phyloP scores from a whole-genome alignment of 2,329 filamentous ascomycete genomes.

The Penicillium capsulatum region DNA sequence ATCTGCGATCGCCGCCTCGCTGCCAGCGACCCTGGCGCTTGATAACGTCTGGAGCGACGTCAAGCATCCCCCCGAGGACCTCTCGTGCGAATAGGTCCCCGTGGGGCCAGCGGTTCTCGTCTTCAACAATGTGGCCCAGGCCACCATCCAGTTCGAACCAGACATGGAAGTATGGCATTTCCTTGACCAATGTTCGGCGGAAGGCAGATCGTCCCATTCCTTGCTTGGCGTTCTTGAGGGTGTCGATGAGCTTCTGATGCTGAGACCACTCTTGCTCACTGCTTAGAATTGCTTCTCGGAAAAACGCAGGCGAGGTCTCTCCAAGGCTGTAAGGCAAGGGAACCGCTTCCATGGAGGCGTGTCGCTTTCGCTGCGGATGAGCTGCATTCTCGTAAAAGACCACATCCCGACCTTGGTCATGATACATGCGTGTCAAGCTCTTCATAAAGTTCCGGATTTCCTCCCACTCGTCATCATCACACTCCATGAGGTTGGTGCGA shows the following conservation, averaged over 20 bases:
- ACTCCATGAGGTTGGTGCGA: conserved; percentile 85
- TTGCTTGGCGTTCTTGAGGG: conserved; percentile 52
- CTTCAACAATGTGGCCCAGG: conserved; percentile 86
- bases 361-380: conserved; percentile 67
- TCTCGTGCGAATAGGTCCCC: conserved; percentile 92
- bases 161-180: conserved; percentile 97
- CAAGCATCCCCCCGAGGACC: conserved; percentile 87
- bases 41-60: conserved; percentile 72
- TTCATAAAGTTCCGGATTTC: conserved; percentile 99
- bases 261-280: conserved; percentile 93
- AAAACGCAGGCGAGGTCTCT: conserved; percentile 88
- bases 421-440: conserved; percentile 86
- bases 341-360: conserved; percentile 80
- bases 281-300: conserved; percentile 85
- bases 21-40: conserved; percentile 88
- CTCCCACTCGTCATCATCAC: conserved; percentile 98
- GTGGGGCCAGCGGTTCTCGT: conserved; percentile 76
- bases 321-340: conserved; percentile 89
- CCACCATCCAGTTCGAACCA: conserved; percentile 95
- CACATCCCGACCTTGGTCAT: conserved; percentile 85
- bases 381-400: conserved; percentile 98
- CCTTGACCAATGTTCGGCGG: conserved; percentile 75
- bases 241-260: conserved; percentile 92
- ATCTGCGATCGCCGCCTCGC: conserved; percentile 59
- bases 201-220: conserved; percentile 79